Evolutionary conservation across 2,329 filamentous ascomycete species (phyloP), one percentile per base, ranked within the genome.

Genomic region (Chrysoporthe puriensis): DNA sequence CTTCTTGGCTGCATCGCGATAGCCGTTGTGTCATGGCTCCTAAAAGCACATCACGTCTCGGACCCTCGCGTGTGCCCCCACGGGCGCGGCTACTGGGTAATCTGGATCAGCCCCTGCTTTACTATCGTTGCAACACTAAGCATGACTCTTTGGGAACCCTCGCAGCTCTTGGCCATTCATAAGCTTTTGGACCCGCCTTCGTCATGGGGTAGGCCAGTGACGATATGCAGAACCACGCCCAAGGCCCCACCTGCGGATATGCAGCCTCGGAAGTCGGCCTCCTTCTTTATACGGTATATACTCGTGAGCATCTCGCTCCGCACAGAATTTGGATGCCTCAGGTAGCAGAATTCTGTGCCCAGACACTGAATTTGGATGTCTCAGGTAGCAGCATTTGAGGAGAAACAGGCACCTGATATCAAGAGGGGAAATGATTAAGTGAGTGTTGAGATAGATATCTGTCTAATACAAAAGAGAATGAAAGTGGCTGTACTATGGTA

Each of bases 131-230:
- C 8, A 16, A n/a, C 44, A 7, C 44, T 8, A 48, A 8, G 18
- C 7, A 50, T n/a, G 46, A 18, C 44, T n/a, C n/a, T 16, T 34
- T 32, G 21, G 32, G 8, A 32, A 32, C 8, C 21, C 21, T 40
- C 36, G 36, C 9, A 40, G 36, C 59, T 48, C 14, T 21, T 32
- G 26, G 16, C 44, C 60, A 50, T 36, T 62, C 60, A 52, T 14
- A 62, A 8, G 4, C 34, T 18, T 21, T 13, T 9, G 34, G 8
- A 14, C 21, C 50, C 40, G 42, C 32, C 50, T n/a, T 64, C 67
- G 67, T 66, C 67, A 69, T 69, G 44, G n/a, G 32, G 64, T 59
- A 61, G 67, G 57, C 62, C 50, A 34, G 42, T 67, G 61, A 69
- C 67, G 65, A 66, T 67, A 57, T 67, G 64, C 56, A 59, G 61